Evolutionary conservation across 441 rosid genomes (phyloP), one percentile per base, ranked within the genome.

Genomic region (Arabidopsis lyrata): DNA sequence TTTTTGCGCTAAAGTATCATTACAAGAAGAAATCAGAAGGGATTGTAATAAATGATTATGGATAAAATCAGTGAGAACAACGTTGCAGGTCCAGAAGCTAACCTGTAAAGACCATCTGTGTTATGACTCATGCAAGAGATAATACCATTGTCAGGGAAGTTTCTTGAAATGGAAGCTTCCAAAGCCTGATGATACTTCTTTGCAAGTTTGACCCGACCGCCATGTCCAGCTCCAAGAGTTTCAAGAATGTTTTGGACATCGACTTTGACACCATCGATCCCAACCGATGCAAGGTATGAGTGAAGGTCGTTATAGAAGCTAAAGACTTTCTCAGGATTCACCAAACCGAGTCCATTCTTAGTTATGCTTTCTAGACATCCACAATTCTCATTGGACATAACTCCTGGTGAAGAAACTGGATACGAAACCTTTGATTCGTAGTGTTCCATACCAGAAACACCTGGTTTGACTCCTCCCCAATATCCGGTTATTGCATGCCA

Each of bases 401-500:
- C 86, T 53, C 97, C 93, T 11, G 90, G 93, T 16, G 95, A 91
- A 57, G 86, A 89, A 73, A 85, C 73, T 4, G 95, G 91, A 65
- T 86, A 87, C 2, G 75, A 72, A 42, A 91, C 79, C 68, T 81
- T 80, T 0, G 97, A 87, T 35, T 84, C 78, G 83, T 87, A 91
- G 53, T 85, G 86, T 58, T 80, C 81, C 90, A 84, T 84, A 73
- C 66, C 63, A 48, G 82, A 84, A 35, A 88, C 86, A 32, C 91
- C 77, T n/a, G 93, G 90, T 31, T 79, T 79, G 38, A 87, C 82
- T 29, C 97, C 97, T 78, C 95, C 95, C 97, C 95, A 89, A 14
- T 89, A 91, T 14, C 91, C 92, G 4, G 88, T 77, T 59, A 90
- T 70, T n/a, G 92, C 91, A 69, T 88, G 94, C 92, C 94, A 88